These are phyloP conservation scores for Kwoniella dendrophila DNA, from an alignment of 768 basidiomycete species.

Conservation along the genomic window DNA sequence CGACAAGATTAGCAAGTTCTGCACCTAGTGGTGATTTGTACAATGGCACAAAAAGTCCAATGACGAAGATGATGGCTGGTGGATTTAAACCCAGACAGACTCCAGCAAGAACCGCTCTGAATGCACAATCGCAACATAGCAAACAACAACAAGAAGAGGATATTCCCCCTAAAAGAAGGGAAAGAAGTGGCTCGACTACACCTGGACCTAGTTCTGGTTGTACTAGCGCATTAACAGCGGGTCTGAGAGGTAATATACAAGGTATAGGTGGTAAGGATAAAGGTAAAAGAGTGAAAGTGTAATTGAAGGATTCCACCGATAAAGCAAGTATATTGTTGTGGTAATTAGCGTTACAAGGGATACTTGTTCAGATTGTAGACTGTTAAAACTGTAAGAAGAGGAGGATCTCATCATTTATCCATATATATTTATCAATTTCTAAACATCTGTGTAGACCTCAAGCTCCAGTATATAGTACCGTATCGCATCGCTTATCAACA, in stretches of 20 bases:
- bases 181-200: conserved; percentile 22
- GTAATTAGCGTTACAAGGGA: too few relatives aligned
- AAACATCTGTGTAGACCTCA: too few relatives aligned
- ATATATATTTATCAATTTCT: too few relatives aligned
- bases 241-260: conserved; percentile 15
- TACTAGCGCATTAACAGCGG: conserved; percentile 23
- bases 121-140: conserved; percentile 12
- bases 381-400: too few relatives aligned
- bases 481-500: too few relatives aligned
- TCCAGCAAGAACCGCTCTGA: conserved; percentile 24
- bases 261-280: conserved; percentile 20
- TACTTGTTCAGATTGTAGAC: too few relatives aligned
- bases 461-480: too few relatives aligned
- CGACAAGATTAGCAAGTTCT: conserved; percentile 29
- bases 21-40: conserved; percentile 16
- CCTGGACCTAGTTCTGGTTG: conserved; percentile 15
- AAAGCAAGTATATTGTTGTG: too few relatives aligned
- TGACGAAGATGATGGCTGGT: conserved; percentile 41
- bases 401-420: too few relatives aligned
- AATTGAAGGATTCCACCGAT: too few relatives aligned
- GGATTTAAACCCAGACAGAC: conserved; percentile 32
- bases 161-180: conserved; percentile 2
- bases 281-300: conserved; percentile 33
- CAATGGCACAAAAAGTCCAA: conserved; percentile 21
- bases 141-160: background rate